These are phyloP conservation scores for Hortiboletus campestris DNA, from an alignment of 768 basidiomycete genomes.

Conservation along the genomic window DNA sequence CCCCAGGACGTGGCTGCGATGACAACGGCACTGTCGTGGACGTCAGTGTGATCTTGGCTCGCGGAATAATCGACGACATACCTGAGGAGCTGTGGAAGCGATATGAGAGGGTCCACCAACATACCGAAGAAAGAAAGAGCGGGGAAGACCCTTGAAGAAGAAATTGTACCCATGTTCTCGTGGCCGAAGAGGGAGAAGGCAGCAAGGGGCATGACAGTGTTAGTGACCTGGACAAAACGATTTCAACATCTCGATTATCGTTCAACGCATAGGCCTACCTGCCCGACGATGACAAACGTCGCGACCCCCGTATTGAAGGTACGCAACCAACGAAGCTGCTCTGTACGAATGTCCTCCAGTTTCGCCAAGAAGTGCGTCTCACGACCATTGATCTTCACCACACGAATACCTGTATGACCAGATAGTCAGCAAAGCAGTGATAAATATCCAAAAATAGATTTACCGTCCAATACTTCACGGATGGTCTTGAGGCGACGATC, in stretches of 20 bases:
- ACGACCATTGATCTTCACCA: conserved; percentile 30
- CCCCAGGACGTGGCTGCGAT: conserved; percentile 28
- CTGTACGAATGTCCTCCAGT: conserved; percentile 21
- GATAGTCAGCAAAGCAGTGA: not conserved
- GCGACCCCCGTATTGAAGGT: conserved; percentile 24
- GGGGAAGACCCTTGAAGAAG: conserved; percentile 25
- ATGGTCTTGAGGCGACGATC: conserved; percentile 29
- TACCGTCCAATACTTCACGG: conserved; percentile 30
- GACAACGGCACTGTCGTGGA: conserved; percentile 19
- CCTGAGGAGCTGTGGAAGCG: conserved; percentile 31
- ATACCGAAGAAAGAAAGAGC: conserved; percentile 33
- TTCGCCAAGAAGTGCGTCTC: conserved; percentile 25
- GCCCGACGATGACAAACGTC: conserved; percentile 27
- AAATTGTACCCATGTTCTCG: conserved; percentile 23
- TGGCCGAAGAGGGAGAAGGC: conserved; percentile 31
- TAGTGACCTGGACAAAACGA: conserved; percentile 16
- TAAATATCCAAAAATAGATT: not conserved
- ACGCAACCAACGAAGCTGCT: conserved; percentile 26
- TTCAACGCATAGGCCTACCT: conserved; percentile 6
- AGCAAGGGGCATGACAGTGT: conserved; percentile 31
- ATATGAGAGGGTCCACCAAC: conserved; percentile 31
- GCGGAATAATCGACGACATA: not conserved
- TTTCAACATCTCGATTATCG: not conserved
- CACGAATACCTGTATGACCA: conserved; percentile 18
- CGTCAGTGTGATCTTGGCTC: not conserved